Base-by-base conservation (phyloP, 2,329 filamentous ascomycete genomes). In the Apiospora aurea region DNA sequence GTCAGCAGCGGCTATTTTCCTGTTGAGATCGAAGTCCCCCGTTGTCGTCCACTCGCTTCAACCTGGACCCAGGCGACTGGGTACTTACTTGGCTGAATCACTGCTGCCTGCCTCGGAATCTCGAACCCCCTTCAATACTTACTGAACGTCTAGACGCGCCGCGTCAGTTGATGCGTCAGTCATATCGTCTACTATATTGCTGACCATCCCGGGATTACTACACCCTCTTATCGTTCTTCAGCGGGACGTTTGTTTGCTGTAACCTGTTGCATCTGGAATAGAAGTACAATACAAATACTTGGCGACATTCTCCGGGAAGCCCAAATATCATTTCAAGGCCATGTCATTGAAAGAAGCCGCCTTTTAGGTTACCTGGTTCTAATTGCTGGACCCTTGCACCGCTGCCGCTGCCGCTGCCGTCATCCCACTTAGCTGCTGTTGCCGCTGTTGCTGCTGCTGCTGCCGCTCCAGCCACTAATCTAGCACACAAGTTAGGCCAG, bases 401-500 rank as follows among this genome's bases (percentile, higher is more conserved):
- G 57, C 21, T 64, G 57, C 57, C 57, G 29, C 41, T 34, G 41
- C 34, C 34, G 57, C 21, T 64, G 57, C 57, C 57, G 29, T 64
- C 57, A 64, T 64, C 53, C 53, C 26, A 53, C n/a, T n/a, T 14
- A 53, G 51, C 26, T 18, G 51, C 11, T 29, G n/a, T n/a, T 49
- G 21, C 21, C 24, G 47, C 18, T 47, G 46, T 21, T 49, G 47
- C 18, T 47, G 46, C 46, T 49, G 18, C 46, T 1, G 24, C n/a
- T 26, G 24, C 24, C 29, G 24, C 49, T 26, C 49, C 49, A 53
- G 26, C 49, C 49, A 53, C 49, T 53, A 53, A 57, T 26, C 51
- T 57, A 57, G 51, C 51, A 61, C 53, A 61, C 53, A 61, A 61
- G 53, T 61, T 29, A 61, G 53, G 51, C 34, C 51, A 57, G 26